These are phyloP conservation scores for Ascochyta pisi DNA, from an alignment of 2,329 filamentous ascomycete species.

Conservation along the genomic window DNA sequence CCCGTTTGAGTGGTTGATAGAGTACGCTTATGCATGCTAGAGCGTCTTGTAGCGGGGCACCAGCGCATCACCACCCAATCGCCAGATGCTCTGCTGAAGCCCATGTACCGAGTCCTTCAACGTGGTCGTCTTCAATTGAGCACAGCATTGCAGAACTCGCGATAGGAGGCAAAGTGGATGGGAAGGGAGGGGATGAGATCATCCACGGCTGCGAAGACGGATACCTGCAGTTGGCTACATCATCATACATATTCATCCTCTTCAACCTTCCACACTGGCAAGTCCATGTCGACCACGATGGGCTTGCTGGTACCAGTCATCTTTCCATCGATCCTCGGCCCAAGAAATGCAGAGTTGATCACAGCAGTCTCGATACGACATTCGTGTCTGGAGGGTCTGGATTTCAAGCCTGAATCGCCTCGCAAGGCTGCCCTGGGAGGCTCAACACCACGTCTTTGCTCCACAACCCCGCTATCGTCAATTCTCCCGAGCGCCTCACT, in stretches of 20 bases:
- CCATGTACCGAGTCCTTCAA: constrained; percentile 17
- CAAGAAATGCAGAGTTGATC: constrained; percentile 80
- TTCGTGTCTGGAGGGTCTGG: constrained; percentile 32
- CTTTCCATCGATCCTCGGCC: constrained; percentile 62
- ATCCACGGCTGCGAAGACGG: constrained; percentile 18
- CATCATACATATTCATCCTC: constrained; percentile 12
- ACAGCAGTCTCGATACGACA: constrained; percentile 72
- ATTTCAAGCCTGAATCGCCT: constrained; percentile 9
- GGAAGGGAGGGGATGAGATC: constrained; percentile 28
- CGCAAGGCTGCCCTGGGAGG: constrained; percentile 30
- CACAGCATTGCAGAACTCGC: constrained; percentile 1
- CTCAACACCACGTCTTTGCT: constrained; percentile 31
- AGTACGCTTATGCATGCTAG: constrained; percentile 38
- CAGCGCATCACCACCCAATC: constrained; percentile 22
- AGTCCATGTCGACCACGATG: constrained; percentile 81
- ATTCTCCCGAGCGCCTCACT: constrained; percentile 32
- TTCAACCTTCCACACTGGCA: constrained; percentile 62
- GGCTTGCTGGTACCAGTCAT: constrained; percentile 76
- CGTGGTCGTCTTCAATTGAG: constrained; percentile 36
- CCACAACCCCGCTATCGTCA: constrained; percentile 28
- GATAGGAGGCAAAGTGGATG: constrained; percentile 8
- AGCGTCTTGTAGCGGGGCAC: constrained; percentile 28
- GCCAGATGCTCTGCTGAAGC: constrained; percentile 14
- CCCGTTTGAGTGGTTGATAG: constrained; percentile 36
- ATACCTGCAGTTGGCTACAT: constrained; percentile 26